Conservation (phyloP, 106 monocot species). For the Dioscorea zingiberensis region DNA sequence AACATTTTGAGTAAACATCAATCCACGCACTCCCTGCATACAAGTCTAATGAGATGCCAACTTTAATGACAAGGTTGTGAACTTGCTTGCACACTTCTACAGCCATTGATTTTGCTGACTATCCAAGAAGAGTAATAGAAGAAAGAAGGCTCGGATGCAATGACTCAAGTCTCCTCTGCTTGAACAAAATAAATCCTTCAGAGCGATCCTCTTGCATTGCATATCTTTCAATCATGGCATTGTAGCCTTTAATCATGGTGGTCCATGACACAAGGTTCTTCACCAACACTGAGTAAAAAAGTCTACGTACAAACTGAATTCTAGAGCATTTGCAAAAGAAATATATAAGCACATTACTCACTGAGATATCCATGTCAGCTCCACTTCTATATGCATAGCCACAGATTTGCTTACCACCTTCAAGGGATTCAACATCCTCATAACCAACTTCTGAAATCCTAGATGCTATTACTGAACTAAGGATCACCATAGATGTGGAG, state of each 20-base stretch:
- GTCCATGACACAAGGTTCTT: constrained; percentile 88
- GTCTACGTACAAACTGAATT: constrained; percentile 30
- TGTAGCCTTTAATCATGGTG: constrained; percentile 76
- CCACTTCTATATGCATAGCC: constrained; percentile 51
- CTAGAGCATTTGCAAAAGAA: constrained; percentile 64
- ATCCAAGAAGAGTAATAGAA: constrained; percentile 62
- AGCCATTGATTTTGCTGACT: constrained; percentile 31
- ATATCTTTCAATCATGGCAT: constrained; percentile 88
- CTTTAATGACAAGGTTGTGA: constrained; percentile 51
- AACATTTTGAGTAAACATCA: constrained; percentile 84
- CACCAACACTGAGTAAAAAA: constrained; percentile 49
- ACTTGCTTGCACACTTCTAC: constrained; percentile 58
- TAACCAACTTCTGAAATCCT: no score
- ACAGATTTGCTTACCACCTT: constrained; percentile 66
- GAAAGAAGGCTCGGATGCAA: constrained; percentile 51
- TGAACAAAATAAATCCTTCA: constrained; percentile 51
- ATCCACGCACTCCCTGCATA: constrained; percentile 62
- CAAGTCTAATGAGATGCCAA: no score
- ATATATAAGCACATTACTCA: constrained; percentile 72
- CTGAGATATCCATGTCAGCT: no score
- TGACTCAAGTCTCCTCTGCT: constrained; percentile 39
- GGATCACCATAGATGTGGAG: no score
- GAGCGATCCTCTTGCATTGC: constrained; percentile 37
- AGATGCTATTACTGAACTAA: no score
- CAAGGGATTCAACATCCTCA: constrained; percentile 35